phyloP scores from a whole-genome alignment of 257 asterid species.

The Solanum dulcamara region DNA sequence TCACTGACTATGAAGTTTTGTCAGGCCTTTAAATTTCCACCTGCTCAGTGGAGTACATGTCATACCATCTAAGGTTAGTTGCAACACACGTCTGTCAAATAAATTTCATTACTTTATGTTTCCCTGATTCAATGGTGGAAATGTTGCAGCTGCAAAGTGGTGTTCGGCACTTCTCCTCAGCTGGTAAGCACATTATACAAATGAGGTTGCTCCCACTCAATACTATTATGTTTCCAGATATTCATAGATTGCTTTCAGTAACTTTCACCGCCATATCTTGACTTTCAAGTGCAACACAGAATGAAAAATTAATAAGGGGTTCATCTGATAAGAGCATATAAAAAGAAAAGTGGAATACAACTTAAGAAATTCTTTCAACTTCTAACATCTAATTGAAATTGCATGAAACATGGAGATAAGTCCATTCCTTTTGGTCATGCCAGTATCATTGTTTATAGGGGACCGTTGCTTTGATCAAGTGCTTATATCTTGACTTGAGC shows the following conservation, averaged over 20 bases:
- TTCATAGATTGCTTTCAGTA: background rate
- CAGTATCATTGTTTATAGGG: background rate
- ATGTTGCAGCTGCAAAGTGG: slow-evolving; percentile 52
- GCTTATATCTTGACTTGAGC: background rate
- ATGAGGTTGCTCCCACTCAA: background rate
- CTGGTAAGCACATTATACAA: slow-evolving; percentile 39
- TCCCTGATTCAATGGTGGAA: slow-evolving; percentile 18
- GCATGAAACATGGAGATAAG: background rate
- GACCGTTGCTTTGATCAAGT: background rate
- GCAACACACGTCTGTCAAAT: background rate
- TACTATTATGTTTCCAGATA: background rate
- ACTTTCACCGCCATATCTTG: background rate
- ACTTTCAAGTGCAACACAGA: background rate
- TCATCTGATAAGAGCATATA: background rate
- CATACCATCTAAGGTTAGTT: slow-evolving; percentile 53
- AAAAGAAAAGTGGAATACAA: background rate
- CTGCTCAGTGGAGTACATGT: slow-evolving; percentile 31
- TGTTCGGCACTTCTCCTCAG: slow-evolving; percentile 55
- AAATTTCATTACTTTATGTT: background rate
- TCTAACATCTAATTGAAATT: background rate
- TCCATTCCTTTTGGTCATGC: background rate
- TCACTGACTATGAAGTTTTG: slow-evolving; percentile 14
- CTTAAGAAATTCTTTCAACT: background rate
- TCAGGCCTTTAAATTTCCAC: slow-evolving; percentile 48
- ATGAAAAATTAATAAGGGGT: background rate